Percentiles rank a stretch among this genome's conserved stretches.
These are phyloP conservation scores for Xerophyta viscosa DNA, from an alignment of 106 monocot species.

Conservation along the genomic window DNA sequence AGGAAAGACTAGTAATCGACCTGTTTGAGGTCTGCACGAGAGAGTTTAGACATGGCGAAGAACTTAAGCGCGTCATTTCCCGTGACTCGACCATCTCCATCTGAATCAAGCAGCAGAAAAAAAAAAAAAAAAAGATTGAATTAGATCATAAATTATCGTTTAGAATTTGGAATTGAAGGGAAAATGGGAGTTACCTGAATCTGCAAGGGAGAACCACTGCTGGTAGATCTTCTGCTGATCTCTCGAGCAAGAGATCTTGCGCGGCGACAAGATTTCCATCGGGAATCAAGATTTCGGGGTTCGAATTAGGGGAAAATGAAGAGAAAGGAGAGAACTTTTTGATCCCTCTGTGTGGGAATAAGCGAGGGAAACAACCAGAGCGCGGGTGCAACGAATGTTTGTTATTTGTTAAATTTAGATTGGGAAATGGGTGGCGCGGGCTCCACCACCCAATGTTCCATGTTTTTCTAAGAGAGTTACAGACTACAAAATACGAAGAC, in stretches of 20 bases:
- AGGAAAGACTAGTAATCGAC: no score
- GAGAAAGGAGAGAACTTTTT: no score
- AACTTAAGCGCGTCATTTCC: conserved; percentile 53
- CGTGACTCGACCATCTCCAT: conserved; percentile 56
- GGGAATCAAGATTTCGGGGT: background rate
- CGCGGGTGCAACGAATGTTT: no score
- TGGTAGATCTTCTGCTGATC: conserved; percentile 45
- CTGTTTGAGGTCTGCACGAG: conserved; percentile 58
- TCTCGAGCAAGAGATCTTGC: conserved; percentile 16
- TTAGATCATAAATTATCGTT: no score
- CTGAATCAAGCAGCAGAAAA: conserved; percentile 5
- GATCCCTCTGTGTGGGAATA: no score
- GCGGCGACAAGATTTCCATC: conserved; percentile 24
- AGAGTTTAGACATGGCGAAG: conserved; percentile 54
- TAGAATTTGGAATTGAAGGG: background rate
- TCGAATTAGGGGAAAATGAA: background rate
- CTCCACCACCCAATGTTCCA: no score
- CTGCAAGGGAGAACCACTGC: conserved; percentile 67
- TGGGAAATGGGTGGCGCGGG: no score
- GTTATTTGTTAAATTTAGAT: no score
- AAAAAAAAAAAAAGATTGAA: background rate
- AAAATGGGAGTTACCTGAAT: conserved; percentile 38
- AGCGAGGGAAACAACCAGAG: no score
- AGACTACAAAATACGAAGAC: no score
- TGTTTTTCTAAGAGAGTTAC: no score